These are phyloP conservation scores for Aspergillus coremiiformis DNA, from an alignment of 495 filamentous ascomycete species.

Conservation along the genomic window DNA sequence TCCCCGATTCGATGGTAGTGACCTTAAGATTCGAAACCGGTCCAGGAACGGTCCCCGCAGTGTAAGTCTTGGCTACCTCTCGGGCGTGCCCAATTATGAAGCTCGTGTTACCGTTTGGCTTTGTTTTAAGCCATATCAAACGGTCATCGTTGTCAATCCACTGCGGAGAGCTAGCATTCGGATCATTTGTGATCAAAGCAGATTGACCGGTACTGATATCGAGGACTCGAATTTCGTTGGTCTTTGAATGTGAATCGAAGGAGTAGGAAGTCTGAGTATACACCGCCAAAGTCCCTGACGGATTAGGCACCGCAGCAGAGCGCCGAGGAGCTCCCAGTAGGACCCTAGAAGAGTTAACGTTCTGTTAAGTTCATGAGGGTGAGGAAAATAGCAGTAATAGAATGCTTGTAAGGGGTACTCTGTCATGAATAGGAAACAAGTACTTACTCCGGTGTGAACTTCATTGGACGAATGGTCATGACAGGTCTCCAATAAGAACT, in stretches of 20 bases:
- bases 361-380: neutral
- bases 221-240: conserved; percentile 64
- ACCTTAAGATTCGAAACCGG: conserved; percentile 70
- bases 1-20: conserved; percentile 50
- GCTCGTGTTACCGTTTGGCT: conserved; percentile 59
- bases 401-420: no score
- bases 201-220: conserved; percentile 64
- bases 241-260: conserved; percentile 72
- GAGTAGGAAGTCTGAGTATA: conserved; percentile 75
- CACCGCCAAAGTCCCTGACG: conserved; percentile 58
- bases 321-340: conserved; percentile 80
- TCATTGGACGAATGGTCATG: conserved; percentile 61
- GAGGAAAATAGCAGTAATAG: neutral
- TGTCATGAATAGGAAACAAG: no score
- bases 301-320: conserved; percentile 67
- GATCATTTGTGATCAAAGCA: conserved; percentile 55
- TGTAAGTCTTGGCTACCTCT: conserved; percentile 48
- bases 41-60: conserved; percentile 57
- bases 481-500: conserved; percentile 10
- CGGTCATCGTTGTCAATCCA: conserved; percentile 64
- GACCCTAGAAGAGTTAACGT: conserved; percentile 35
- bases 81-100: conserved; percentile 53
- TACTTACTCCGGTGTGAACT: conserved; percentile 63
- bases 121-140: conserved; percentile 58
- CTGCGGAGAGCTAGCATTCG: conserved; percentile 58